These are phyloP conservation scores for Anisodus acutangulus DNA, from an alignment of 257 asterid species.

Conservation along the genomic window DNA sequence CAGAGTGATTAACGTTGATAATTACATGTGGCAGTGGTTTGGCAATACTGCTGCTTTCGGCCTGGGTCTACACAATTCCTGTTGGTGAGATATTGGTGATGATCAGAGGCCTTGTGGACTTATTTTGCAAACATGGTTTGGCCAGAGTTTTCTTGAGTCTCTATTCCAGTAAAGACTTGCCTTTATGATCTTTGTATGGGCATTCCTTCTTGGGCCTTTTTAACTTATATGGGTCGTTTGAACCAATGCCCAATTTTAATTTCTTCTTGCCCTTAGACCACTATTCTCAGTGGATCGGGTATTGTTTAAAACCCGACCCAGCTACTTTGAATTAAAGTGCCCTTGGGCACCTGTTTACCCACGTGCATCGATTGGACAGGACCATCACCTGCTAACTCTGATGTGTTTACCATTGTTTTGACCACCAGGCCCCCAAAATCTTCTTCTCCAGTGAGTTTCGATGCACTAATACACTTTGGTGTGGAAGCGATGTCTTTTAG, in stretches of 20 bases:
- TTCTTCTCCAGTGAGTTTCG: not conserved
- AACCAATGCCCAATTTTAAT: not conserved
- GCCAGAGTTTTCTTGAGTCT: not conserved
- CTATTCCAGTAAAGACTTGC: not conserved
- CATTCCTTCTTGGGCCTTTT: not conserved
- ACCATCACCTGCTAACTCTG: not conserved
- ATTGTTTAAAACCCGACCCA: not conserved
- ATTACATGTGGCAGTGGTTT: not conserved
- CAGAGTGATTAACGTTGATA: conserved; percentile 9
- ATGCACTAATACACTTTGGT: not conserved
- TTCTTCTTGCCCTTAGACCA: conserved; percentile 8
- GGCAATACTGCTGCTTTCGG: not conserved
- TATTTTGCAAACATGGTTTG: not conserved
- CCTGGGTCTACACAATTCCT: not conserved
- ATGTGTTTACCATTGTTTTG: conserved; percentile 6
- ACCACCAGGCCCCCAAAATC: not conserved
- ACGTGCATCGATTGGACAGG: conserved; percentile 10
- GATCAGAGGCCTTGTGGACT: not conserved
- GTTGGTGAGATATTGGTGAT: not conserved
- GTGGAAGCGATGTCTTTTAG: not conserved
- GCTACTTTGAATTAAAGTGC: not conserved
- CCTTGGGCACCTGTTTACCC: not conserved
- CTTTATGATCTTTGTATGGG: not conserved
- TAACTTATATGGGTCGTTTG: not conserved
- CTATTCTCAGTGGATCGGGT: not conserved